A percentile compares a stretch with the other conserved stretches of the same genome.
Conservation (phyloP, 139 green algal species). For the Ettlia oleoabundans region DNA sequence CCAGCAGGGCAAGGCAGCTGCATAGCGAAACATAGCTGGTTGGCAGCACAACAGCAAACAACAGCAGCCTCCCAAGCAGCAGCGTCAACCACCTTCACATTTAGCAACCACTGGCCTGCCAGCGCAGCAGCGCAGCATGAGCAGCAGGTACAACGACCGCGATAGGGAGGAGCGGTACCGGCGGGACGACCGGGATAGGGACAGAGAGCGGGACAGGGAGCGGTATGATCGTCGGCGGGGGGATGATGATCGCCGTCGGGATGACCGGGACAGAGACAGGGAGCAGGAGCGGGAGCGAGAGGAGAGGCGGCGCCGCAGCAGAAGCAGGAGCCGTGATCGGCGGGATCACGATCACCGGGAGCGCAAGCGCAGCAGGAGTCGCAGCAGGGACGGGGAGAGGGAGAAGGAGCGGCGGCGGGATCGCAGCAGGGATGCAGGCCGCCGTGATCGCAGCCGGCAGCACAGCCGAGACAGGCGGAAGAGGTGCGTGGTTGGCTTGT, state of each 20-base stretch:
- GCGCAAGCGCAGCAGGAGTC: slow-evolving; percentile 3
- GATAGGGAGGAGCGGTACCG: no score
- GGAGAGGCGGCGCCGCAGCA: background rate
- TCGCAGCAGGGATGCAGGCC: slow-evolving; percentile 3
- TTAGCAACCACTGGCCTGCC: background rate
- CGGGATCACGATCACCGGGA: slow-evolving; percentile 5
- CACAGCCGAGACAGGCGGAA: no score
- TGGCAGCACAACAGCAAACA: background rate
- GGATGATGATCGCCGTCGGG: background rate
- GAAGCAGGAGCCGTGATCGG: slow-evolving; percentile 31
- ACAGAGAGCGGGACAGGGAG: slow-evolving; percentile 32
- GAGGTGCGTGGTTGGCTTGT: no score
- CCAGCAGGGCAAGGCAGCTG: slow-evolving; percentile 36
- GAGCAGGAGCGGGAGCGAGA: slow-evolving; percentile 1
- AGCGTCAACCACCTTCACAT: no score
- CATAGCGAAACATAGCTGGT: background rate
- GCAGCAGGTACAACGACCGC: background rate
- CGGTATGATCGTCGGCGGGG: background rate
- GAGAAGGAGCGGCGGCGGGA: background rate
- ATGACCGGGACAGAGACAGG: slow-evolving; percentile 21
- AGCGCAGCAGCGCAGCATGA: background rate
- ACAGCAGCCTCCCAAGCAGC: no score
- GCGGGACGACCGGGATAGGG: slow-evolving; percentile 12
- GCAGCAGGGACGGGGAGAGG: slow-evolving; percentile 19
- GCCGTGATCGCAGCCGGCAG: background rate